A percentile compares a stretch with the other conserved stretches of the same genome.
Evolutionary conservation across 306 rosid genomes (phyloP).

Genomic region (Senna tora): DNA sequence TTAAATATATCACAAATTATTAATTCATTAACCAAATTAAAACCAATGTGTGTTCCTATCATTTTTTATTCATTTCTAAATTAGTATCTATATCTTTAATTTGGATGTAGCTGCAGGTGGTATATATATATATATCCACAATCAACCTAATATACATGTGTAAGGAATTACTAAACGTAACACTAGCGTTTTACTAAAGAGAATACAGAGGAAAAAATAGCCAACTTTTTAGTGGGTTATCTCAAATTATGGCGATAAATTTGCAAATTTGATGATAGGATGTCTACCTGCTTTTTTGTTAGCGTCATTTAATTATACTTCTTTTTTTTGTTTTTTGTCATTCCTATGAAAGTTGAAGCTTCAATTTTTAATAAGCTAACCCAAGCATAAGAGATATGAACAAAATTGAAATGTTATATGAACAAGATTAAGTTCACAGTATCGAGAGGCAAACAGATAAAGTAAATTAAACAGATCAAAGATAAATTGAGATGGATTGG

Average conservation of each 20-base stretch:
- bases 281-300: constrained; percentile 21
- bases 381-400: not conserved
- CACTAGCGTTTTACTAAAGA: too few relatives aligned
- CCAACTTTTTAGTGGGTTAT: constrained; percentile 43
- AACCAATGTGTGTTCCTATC: too few relatives aligned
- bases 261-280: constrained; percentile 28
- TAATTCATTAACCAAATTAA: too few relatives aligned
- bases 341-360: not conserved
- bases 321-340: not conserved
- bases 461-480: constrained; percentile 13
- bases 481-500: constrained; percentile 26
- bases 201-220: too few relatives aligned
- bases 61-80: too few relatives aligned
- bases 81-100: too few relatives aligned
- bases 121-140: too few relatives aligned
- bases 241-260: constrained; percentile 41
- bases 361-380: not conserved
- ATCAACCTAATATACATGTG: too few relatives aligned
- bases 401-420: not conserved
- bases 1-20: too few relatives aligned
- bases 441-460: not conserved
- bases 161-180: too few relatives aligned
- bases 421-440: not conserved
- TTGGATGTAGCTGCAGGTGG: too few relatives aligned
- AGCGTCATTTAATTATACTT: not conserved